phyloP scores from a whole-genome alignment of 2,329 filamentous ascomycete genomes.

The Coniochaeta sp. region DNA sequence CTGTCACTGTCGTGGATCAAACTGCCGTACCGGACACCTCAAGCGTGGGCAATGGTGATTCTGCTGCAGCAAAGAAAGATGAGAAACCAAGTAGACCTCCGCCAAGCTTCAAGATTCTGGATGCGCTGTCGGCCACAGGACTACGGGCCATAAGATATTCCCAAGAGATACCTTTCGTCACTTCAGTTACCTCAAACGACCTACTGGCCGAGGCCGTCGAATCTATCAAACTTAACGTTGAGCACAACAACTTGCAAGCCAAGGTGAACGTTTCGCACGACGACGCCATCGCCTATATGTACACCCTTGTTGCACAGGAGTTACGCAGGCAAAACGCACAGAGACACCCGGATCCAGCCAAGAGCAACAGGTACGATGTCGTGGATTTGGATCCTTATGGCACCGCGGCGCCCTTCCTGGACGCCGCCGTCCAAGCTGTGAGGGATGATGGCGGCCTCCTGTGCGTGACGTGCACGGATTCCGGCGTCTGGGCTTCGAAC shows the following conservation, averaged over 20 bases:
- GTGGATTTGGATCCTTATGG: slow-evolving; percentile 97
- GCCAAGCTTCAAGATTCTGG: slow-evolving; percentile 71
- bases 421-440: slow-evolving; percentile 80
- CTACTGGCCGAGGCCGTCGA: slow-evolving; percentile 69
- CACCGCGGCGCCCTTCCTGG: slow-evolving; percentile 85
- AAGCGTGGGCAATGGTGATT: neutral
- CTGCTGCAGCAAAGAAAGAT: slow-evolving; percentile 3
- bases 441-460: slow-evolving; percentile 79
- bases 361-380: slow-evolving; percentile 66
- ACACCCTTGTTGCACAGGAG: slow-evolving; percentile 54
- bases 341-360: slow-evolving; percentile 28
- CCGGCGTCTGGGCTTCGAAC: slow-evolving; percentile 87
- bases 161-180: slow-evolving; percentile 79
- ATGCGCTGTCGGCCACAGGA: slow-evolving; percentile 90
- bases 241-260: slow-evolving; percentile 68
- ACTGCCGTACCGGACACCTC: slow-evolving; percentile 2
- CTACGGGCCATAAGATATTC: slow-evolving; percentile 86
- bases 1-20: slow-evolving; percentile 2
- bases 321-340: slow-evolving; percentile 31
- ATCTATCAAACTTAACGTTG: slow-evolving; percentile 76
- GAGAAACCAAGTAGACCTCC: slow-evolving; percentile 14
- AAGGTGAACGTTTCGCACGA: slow-evolving; percentile 68
- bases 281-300: slow-evolving; percentile 91
- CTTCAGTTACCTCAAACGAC: slow-evolving; percentile 82
- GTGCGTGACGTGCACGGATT: slow-evolving; percentile 94